phyloP scores from a whole-genome alignment of 768 basidiomycete genomes.

The Mycena haematopus region DNA sequence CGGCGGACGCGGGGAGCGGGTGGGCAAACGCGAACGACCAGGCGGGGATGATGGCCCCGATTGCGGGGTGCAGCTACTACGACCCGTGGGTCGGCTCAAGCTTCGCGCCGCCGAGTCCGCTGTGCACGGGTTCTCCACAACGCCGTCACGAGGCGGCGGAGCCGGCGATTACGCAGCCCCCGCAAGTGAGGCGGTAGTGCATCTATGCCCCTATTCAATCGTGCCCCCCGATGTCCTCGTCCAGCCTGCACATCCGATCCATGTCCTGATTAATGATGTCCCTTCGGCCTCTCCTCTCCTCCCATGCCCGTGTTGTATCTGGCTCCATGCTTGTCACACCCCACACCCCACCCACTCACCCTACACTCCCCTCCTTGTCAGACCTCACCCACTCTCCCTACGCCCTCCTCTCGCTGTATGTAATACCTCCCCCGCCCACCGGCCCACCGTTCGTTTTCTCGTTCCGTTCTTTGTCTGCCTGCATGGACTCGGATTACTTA shows the following conservation, averaged over 20 bases:
- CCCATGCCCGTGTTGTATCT: too few species aligned
- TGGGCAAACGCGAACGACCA: slow-evolving; percentile 84
- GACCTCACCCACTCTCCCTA: too few species aligned
- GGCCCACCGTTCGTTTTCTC: neutral
- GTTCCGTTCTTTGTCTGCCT: neutral
- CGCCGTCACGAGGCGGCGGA: neutral
- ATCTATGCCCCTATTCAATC: too few species aligned
- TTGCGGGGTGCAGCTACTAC: slow-evolving; percentile 81
- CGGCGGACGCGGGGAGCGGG: slow-evolving; percentile 68
- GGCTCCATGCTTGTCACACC: too few species aligned
- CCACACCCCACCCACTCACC: too few species aligned
- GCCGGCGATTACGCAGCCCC: slow-evolving; percentile 6
- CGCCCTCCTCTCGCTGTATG: too few species aligned
- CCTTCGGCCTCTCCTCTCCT: neutral
- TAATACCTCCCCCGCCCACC: neutral
- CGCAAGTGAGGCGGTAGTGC: neutral
- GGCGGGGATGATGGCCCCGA: slow-evolving; percentile 61
- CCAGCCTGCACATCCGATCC: neutral
- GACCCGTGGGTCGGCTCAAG: slow-evolving; percentile 78
- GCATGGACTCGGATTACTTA: neutral
- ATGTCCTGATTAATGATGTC: neutral
- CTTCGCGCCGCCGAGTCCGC: slow-evolving; percentile 62
- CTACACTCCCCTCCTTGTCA: too few species aligned
- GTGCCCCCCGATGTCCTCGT: neutral
- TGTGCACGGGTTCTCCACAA: slow-evolving; percentile 47